Conservation (phyloP, 2,329 filamentous ascomycete genomes). For the Allantophomopsis lycopodina region DNA sequence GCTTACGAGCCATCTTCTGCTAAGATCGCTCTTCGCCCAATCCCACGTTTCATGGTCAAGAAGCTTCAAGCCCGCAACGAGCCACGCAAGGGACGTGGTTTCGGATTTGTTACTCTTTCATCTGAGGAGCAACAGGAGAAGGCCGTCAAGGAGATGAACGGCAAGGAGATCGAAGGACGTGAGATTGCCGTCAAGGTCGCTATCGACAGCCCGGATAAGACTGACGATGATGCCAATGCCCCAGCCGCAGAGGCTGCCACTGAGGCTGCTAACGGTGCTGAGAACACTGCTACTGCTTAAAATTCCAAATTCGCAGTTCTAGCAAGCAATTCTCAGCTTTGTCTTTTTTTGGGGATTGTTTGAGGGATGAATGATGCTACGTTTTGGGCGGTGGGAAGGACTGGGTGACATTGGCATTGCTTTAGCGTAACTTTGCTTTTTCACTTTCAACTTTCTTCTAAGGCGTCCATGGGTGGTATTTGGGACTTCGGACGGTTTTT, state of each 20-base stretch:
- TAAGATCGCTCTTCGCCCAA: slow-evolving; percentile 97
- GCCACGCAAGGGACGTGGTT: slow-evolving; percentile 96
- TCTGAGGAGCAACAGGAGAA: slow-evolving; percentile 96
- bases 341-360: no score
- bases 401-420: no score
- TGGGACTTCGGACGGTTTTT: no score
- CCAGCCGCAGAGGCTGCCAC: slow-evolving; percentile 32
- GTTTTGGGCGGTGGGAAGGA: no score
- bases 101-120: slow-evolving; percentile 92
- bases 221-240: slow-evolving; percentile 65
- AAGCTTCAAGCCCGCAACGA: slow-evolving; percentile 98
- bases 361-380: no score
- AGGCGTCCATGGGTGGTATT: no score
- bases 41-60: slow-evolving; percentile 99
- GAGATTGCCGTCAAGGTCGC: slow-evolving; percentile 99
- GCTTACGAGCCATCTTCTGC: slow-evolving; percentile 86
- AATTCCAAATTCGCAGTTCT: no score
- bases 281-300: slow-evolving; percentile 26
- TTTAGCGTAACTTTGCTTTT: no score
- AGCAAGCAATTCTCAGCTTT: no score
- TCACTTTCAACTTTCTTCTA: no score
- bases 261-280: slow-evolving; percentile 56
- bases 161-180: slow-evolving; percentile 96
- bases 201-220: slow-evolving; percentile 98
- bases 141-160: slow-evolving; percentile 97